A percentile compares a stretch with the other conserved stretches of the same genome.
phyloP scores from a whole-genome alignment of 257 asterid genomes.

The Marsdenia floribunda region DNA sequence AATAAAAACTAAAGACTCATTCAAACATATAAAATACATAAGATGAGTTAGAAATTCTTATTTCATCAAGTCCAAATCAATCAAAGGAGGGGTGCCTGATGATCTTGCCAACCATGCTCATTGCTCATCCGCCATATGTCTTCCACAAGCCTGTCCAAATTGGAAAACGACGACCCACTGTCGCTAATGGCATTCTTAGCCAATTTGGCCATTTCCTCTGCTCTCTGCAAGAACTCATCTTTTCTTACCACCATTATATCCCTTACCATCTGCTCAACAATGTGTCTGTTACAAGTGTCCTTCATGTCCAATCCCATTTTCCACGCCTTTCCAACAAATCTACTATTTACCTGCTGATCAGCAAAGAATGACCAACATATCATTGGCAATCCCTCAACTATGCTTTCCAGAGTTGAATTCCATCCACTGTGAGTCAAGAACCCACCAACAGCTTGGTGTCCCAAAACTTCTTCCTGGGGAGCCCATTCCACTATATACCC shows the following conservation, averaged over 20 bases:
- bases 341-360: conserved; percentile 28
- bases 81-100: background rate
- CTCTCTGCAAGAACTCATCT: conserved; percentile 18
- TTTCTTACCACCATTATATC: conserved; percentile 25
- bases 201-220: conserved; percentile 18
- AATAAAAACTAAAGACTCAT: too few relatives aligned
- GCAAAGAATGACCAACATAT: conserved; percentile 26
- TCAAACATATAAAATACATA: too few relatives aligned
- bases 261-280: conserved; percentile 19
- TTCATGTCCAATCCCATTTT: conserved; percentile 31
- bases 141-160: conserved; percentile 21
- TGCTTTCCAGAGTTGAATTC: conserved; percentile 36
- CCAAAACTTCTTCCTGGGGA: conserved; percentile 59
- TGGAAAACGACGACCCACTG: conserved; percentile 21
- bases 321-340: conserved; percentile 30
- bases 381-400: conserved; percentile 33
- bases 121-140: conserved; percentile 18
- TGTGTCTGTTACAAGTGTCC: conserved; percentile 21
- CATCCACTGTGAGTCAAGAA: conserved; percentile 76
- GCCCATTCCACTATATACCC: conserved; percentile 61
- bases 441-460: conserved; percentile 50
- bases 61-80: background rate
- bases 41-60: too few relatives aligned
- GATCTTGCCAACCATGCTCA: background rate
- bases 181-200: conserved; percentile 15